Evolutionary conservation across 1,139 yeast genomes (phyloP), one percentile per base, ranked within the genome.

Genomic region (Spencermartinsiella ligniputridi): DNA sequence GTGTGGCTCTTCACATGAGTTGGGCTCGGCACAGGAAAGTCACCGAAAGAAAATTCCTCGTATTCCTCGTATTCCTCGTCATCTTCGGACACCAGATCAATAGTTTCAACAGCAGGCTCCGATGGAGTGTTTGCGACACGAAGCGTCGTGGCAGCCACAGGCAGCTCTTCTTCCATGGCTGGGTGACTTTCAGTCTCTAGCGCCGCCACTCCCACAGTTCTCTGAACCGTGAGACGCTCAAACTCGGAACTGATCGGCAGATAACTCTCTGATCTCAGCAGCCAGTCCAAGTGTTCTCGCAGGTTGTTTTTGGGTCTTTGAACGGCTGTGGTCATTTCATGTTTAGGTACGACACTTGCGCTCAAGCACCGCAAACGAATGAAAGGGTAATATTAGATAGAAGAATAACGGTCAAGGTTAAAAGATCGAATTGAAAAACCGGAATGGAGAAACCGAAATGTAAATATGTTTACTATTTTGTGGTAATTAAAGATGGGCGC

Each of bases 81-180:
- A 19, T 17, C 16, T 3, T 39, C 42, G 19, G 18, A 19, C 24
- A 39, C 32, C 32, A 27, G 32, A 27, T 27, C 32, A 27, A 27
- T 27, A 15, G 32, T 27, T n/a, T 27, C 32, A n/a, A n/a, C 32
- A 6, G 5, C 15, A 9, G 15, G n/a, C 15, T 15, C 9, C 25
- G 11, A 22, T 6, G 25, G 25, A 22, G 25, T 22, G 25, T 22
- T 22, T 22, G 11, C 25, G 11, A 22, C 11, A 22, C n/a, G n/a
- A n/a, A n/a, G n/a, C n/a, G n/a, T n/a, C n/a, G n/a, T n/a, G n/a
- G n/a, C n/a, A n/a, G n/a, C n/a, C n/a, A n/a, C n/a, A n/a, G n/a
- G n/a, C n/a, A n/a, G n/a, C n/a, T n/a, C n/a, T n/a, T n/a, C n/a
- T n/a, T n/a, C n/a, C n/a, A n/a, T n/a, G n/a, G n/a, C n/a, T n/a